Conservation (phyloP, 2,329 filamentous ascomycete species). For the Tolypocladium guangdongense region DNA sequence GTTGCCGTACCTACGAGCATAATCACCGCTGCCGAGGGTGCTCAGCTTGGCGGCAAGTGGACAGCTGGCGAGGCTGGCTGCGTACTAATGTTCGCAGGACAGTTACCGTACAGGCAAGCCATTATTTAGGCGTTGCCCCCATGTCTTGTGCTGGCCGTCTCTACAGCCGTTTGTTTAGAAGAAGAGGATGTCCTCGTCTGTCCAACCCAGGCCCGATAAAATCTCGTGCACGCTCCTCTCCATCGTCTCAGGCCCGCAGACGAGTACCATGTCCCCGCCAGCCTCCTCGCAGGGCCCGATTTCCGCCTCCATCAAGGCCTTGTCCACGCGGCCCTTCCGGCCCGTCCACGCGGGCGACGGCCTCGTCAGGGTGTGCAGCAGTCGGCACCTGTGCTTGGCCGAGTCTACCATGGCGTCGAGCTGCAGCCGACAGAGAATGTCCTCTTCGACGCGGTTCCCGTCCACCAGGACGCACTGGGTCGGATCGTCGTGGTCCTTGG, state of each 20-base stretch:
- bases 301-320: conserved; percentile 49
- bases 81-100: too few relatives aligned
- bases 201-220: conserved; percentile 52
- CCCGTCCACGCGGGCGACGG: conserved; percentile 57
- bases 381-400: conserved; percentile 45
- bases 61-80: too few relatives aligned
- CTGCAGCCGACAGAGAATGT: conserved; percentile 71
- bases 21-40: too few relatives aligned
- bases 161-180: conserved; percentile 5
- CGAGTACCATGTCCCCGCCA: conserved; percentile 52
- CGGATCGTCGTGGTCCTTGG: conserved; percentile 49
- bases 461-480: conserved; percentile 66
- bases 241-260: conserved; percentile 70
- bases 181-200: conserved; percentile 15
- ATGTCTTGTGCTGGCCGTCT: not conserved
- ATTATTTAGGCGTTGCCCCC: too few relatives aligned
- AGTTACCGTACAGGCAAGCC: too few relatives aligned
- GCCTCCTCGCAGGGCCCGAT: conserved; percentile 28
- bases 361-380: conserved; percentile 61
- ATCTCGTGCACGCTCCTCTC: conserved; percentile 54
- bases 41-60: too few relatives aligned
- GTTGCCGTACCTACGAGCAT: too few relatives aligned
- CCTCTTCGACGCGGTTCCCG: conserved; percentile 65
- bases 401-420: conserved; percentile 51
- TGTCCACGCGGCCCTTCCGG: conserved; percentile 53